Percentiles rank a stretch among this genome's conserved stretches.
These are phyloP conservation scores for Striga asiatica DNA, from an alignment of 257 asterid species.

Conservation along the genomic window DNA sequence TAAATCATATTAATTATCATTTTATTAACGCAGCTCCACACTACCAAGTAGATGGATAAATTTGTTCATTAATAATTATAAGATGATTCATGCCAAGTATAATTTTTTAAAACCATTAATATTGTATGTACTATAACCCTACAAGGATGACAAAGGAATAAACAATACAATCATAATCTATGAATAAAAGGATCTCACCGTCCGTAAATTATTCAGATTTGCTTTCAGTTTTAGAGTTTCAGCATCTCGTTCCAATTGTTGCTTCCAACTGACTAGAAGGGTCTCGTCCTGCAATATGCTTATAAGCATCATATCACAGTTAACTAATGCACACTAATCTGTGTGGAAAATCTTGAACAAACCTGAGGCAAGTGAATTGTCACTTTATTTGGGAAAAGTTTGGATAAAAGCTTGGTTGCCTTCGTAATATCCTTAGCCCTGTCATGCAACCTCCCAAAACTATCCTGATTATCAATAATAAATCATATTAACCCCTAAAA, in stretches of 20 bases:
- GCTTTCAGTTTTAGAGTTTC: slow-evolving; percentile 70
- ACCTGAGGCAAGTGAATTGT: slow-evolving; percentile 83
- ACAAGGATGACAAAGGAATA: background rate
- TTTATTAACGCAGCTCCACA: no score
- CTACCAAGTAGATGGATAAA: background rate
- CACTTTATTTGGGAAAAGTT: slow-evolving; percentile 84
- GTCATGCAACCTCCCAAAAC: slow-evolving; percentile 75
- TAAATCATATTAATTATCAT: no score
- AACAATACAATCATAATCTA: background rate
- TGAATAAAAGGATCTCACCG: slow-evolving; percentile 31
- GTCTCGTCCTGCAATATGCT: slow-evolving; percentile 67
- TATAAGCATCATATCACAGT: slow-evolving; percentile 17
- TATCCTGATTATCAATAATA: slow-evolving; percentile 43
- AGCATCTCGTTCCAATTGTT: slow-evolving; percentile 72
- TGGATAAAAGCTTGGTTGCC: slow-evolving; percentile 65
- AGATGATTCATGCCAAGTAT: background rate
- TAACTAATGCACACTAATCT: slow-evolving; percentile 5
- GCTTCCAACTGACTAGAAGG: slow-evolving; percentile 73
- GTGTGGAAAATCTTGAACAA: slow-evolving; percentile 13
- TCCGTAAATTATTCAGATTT: slow-evolving; percentile 61
- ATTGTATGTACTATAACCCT: slow-evolving; percentile 3
- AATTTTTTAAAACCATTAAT: background rate
- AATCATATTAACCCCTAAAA: slow-evolving; percentile 17
- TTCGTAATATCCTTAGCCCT: slow-evolving; percentile 68
- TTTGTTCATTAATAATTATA: background rate